Conservation (phyloP, 371 early-diverging fungal genomes). For the Encephalitozoon romaleae region DNA sequence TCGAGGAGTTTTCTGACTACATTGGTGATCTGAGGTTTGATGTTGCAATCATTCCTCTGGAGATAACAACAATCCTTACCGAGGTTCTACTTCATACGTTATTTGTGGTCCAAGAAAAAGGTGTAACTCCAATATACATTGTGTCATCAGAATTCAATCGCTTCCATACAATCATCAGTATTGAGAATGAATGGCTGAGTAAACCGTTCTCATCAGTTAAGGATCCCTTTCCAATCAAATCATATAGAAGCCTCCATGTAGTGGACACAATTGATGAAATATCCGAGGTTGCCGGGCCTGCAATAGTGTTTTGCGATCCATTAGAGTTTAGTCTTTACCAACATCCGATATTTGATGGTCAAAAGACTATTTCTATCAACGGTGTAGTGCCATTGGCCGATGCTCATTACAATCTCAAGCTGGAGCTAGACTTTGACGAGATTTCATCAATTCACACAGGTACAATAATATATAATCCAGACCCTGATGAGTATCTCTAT, state of each 20-base stretch:
- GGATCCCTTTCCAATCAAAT: background rate
- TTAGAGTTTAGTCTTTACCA: background rate
- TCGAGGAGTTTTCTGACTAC: background rate
- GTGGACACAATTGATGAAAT: constrained; percentile 5
- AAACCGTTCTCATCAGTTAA: background rate
- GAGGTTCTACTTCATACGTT: constrained; percentile 4
- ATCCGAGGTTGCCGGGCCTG: background rate
- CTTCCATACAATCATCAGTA: background rate
- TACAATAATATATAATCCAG: background rate
- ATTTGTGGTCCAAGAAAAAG: background rate
- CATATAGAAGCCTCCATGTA: background rate
- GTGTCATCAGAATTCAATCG: background rate
- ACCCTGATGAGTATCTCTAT: background rate
- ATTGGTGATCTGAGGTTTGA: background rate
- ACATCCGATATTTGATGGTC: background rate
- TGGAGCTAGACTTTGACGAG: background rate
- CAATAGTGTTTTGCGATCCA: background rate
- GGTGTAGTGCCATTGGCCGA: background rate
- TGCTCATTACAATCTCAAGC: background rate
- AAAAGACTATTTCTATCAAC: background rate
- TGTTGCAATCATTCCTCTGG: background rate
- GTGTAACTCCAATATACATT: background rate
- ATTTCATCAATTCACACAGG: background rate
- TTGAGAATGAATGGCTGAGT: constrained; percentile 3
- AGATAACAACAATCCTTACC: constrained; percentile 5